These are phyloP conservation scores for Dictyostelium gargantuum DNA, from an alignment of 208 protist genomes.

Conservation along the genomic window DNA sequence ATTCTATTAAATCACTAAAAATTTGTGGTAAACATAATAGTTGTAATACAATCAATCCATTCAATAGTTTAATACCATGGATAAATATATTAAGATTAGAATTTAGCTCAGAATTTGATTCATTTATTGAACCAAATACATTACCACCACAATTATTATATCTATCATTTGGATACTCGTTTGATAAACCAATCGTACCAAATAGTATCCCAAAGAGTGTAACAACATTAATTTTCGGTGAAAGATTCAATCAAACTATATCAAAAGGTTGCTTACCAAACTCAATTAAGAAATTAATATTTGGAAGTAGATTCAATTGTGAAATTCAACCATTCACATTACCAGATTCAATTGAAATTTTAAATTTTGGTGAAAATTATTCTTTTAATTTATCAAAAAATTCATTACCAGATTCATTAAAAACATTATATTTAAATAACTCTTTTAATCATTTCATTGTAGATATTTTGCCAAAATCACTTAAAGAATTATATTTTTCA, in stretches of 20 bases:
- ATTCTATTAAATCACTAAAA: neutral
- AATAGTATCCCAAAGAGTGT: neutral
- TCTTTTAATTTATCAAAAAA: neutral
- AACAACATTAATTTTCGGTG: neutral
- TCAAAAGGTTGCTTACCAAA: neutral
- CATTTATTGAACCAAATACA: neutral
- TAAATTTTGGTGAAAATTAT: neutral
- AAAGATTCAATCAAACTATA: neutral
- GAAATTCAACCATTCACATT: neutral
- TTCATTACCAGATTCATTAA: neutral
- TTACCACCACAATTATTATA: neutral
- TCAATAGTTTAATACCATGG: neutral
- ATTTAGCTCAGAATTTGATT: neutral
- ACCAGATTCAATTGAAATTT: neutral
- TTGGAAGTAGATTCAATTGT: neutral
- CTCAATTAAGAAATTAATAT: neutral
- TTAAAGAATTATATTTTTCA: neutral
- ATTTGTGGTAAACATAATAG: neutral
- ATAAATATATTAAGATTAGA: neutral
- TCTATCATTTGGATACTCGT: neutral
- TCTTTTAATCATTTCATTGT: neutral
- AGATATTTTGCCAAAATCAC: neutral
- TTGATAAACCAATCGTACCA: neutral
- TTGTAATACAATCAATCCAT: neutral
- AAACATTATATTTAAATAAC: neutral